Percentiles rank a stretch among this genome's conserved stretches.
Conservation (phyloP, 768 basidiomycete genomes). For the Mycena olivaceomarginata region DNA sequence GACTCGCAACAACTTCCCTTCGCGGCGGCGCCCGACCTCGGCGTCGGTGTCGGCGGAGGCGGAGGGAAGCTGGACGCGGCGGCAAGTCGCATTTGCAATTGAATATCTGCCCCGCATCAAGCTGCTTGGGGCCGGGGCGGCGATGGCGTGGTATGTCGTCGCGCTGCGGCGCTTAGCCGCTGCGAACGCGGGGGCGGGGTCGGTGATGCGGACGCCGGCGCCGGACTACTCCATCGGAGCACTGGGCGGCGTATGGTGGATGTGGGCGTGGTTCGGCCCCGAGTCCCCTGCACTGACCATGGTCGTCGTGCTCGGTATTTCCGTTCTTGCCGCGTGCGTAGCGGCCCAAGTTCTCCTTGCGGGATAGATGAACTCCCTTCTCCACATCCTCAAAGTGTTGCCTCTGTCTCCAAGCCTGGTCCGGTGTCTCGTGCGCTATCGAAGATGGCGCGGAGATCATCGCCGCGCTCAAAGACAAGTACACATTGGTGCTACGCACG, state of each 20-base stretch:
- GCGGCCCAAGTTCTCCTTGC: background rate
- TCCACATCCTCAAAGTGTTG: no score
- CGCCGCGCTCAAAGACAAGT: no score
- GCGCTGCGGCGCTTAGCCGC: constrained; percentile 72
- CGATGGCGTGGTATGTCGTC: constrained; percentile 81
- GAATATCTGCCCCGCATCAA: constrained; percentile 65
- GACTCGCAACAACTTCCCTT: constrained; percentile 56
- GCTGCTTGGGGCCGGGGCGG: constrained; percentile 79
- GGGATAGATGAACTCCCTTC: no score
- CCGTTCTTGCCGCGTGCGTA: background rate
- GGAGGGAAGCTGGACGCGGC: constrained; percentile 9
- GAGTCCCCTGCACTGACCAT: background rate
- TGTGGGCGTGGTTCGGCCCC: constrained; percentile 68
- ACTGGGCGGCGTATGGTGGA: constrained; percentile 60
- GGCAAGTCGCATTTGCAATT: constrained; percentile 44
- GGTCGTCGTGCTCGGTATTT: background rate
- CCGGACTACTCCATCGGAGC: constrained; percentile 56
- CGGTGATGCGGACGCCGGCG: constrained; percentile 15
- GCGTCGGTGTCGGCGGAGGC: constrained; percentile 44
- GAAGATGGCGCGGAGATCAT: no score
- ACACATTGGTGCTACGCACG: no score
- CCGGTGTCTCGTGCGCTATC: no score
- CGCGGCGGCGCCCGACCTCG: constrained; percentile 58
- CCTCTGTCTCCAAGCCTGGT: no score
- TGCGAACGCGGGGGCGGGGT: background rate